A percentile compares a stretch with the other conserved stretches of the same genome.
These are phyloP conservation scores for Coemansia aciculifera DNA, from an alignment of 192 early-diverging fungal species.

Conservation along the genomic window DNA sequence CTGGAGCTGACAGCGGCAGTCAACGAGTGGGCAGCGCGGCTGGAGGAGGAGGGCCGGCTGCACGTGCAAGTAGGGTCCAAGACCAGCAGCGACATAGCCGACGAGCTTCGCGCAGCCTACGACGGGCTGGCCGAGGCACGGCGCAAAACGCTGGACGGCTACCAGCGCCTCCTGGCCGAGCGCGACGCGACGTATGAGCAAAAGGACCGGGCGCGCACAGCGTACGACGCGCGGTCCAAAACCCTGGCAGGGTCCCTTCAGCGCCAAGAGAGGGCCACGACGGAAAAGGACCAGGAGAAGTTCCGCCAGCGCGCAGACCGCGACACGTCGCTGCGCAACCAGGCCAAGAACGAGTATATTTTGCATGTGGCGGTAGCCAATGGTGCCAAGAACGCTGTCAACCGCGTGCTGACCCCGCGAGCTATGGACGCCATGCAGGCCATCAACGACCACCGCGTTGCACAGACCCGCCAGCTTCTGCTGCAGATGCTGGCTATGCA, in stretches of 20 bases:
- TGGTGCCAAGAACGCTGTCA: conserved; percentile 31
- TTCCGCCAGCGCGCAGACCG: conserved; percentile 30
- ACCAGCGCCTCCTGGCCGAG: conserved; percentile 42
- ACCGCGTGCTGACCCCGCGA: conserved; percentile 33
- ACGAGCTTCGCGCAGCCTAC: conserved; percentile 27
- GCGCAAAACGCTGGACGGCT: conserved; percentile 29
- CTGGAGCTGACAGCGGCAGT: conserved; percentile 41
- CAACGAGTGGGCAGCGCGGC: conserved; percentile 40
- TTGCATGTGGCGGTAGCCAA: conserved; percentile 45
- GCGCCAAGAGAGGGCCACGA: conserved; percentile 43
- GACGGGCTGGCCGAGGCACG: conserved; percentile 27
- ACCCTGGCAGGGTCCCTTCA: conserved; percentile 35
- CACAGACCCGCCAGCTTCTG: conserved; percentile 17
- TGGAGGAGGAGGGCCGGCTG: conserved; percentile 48
- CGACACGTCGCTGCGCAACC: conserved; percentile 35
- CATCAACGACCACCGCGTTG: conserved; percentile 37
- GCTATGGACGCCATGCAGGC: conserved; percentile 40
- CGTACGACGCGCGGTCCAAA: conserved; percentile 34
- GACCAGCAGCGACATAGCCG: conserved; percentile 33
- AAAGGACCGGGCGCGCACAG: conserved; percentile 37
- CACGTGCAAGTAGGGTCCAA: conserved; percentile 44
- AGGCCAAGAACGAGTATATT: conserved; percentile 51
- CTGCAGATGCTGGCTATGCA: conserved; percentile 46
- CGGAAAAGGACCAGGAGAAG: conserved; percentile 51
- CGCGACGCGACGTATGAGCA: conserved; percentile 36